Conservation (phyloP, 108 stramenopile genomes). For the Cyclotella baltica region DNA sequence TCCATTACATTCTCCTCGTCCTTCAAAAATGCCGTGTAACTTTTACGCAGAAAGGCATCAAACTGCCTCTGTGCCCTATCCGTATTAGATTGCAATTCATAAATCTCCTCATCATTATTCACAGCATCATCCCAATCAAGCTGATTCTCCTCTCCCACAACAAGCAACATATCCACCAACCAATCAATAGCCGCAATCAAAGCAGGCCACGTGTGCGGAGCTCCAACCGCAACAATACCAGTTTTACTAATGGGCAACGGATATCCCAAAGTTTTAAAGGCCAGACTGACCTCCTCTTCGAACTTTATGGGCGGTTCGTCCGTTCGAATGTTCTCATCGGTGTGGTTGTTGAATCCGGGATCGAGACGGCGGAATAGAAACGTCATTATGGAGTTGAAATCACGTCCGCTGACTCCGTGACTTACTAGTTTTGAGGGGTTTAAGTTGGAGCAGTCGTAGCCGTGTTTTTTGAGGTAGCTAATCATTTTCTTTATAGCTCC, state of each 20-base stretch:
- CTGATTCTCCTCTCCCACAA: constrained; percentile 34
- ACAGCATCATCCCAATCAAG: constrained; percentile 45
- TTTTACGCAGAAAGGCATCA: constrained; percentile 79
- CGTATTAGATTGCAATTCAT: constrained; percentile 65
- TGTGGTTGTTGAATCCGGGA: constrained; percentile 70
- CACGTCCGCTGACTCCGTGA: constrained; percentile 89
- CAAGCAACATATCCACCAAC: constrained; percentile 88
- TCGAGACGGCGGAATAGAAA: constrained; percentile 93
- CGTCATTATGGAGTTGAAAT: constrained; percentile 94
- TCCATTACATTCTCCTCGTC: constrained; percentile 75
- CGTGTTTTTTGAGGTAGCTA: constrained; percentile 68
- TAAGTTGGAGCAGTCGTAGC: constrained; percentile 51
- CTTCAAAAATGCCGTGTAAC: constrained; percentile 87
- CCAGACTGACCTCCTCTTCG: constrained; percentile 94
- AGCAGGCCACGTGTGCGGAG: constrained; percentile 98
- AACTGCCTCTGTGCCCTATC: constrained; percentile 74
- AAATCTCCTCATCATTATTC: constrained; percentile 55
- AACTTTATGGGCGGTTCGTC: constrained; percentile 80
- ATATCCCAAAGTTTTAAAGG: constrained; percentile 94
- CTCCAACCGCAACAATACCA: constrained; percentile 95
- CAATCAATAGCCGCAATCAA: constrained; percentile 95
- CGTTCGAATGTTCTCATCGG: constrained; percentile 19
- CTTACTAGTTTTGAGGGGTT: constrained; percentile 22
- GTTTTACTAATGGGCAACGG: constrained; percentile 93
- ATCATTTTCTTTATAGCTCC: constrained; percentile 70